Percentiles rank a stretch among this genome's conserved stretches.
Conservation (phyloP, 1,284 basidiomycete species). For the Ceratobasidium sp. region DNA sequence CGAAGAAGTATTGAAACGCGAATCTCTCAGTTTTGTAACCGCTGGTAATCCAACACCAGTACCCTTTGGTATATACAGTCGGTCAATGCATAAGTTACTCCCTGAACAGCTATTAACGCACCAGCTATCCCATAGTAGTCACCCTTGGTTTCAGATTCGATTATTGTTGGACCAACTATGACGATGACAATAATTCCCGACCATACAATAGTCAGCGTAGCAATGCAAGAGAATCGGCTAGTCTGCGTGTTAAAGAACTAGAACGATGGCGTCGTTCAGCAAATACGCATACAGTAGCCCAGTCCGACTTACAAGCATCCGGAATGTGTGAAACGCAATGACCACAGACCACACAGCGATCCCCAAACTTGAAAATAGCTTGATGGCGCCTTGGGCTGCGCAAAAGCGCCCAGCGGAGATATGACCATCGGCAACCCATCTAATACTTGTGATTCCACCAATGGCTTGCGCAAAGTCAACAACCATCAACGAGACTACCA, state of each 20-base stretch:
- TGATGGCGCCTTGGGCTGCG: slow-evolving; percentile 59
- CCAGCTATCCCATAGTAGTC: slow-evolving; percentile 57
- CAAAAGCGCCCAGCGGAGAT: slow-evolving; percentile 57
- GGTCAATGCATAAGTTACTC: slow-evolving; percentile 4
- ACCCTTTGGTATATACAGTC: slow-evolving; percentile 54
- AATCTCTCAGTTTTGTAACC: slow-evolving; percentile 56
- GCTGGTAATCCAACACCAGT: slow-evolving; percentile 62
- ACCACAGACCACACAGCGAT: slow-evolving; percentile 61
- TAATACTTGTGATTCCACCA: slow-evolving; percentile 57
- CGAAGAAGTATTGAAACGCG: slow-evolving; percentile 61
- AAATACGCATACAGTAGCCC: slow-evolving; percentile 49
- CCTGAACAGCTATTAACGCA: slow-evolving; percentile 51
- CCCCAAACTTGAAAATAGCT: slow-evolving; percentile 60
- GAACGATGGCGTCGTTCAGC: neutral
- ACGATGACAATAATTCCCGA: slow-evolving; percentile 57
- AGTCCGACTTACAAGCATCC: slow-evolving; percentile 18
- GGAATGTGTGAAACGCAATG: slow-evolving; percentile 40
- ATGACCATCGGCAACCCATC: slow-evolving; percentile 57
- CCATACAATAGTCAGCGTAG: slow-evolving; percentile 57
- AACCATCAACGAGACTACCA: slow-evolving; percentile 56
- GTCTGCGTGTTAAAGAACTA: slow-evolving; percentile 41
- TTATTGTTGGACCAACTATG: slow-evolving; percentile 54
- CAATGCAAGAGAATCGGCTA: slow-evolving; percentile 13
- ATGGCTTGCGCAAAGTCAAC: slow-evolving; percentile 58
- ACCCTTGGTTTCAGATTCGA: slow-evolving; percentile 49